Conservation (phyloP, 225 moss, liverwort and hornwort species). For the Ulota crispa region DNA sequence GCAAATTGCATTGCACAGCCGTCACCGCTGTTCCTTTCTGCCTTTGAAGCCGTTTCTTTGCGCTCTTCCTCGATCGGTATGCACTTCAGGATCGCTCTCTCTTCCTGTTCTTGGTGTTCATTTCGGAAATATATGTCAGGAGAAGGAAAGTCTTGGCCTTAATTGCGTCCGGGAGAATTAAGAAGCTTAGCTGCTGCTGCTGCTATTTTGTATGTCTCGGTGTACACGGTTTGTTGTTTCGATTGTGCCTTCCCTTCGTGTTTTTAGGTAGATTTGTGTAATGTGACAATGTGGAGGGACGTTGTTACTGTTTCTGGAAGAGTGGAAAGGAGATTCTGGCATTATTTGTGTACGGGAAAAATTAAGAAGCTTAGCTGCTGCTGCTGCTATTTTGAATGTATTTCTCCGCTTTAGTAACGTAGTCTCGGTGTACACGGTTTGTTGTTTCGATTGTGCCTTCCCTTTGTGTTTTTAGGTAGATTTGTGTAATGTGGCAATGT, state of each 20-base stretch:
- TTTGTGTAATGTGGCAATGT: not conserved
- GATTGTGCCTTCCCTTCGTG: no score
- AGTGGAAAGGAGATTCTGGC: no score
- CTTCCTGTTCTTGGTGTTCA: conserved; percentile 6
- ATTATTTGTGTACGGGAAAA: no score
- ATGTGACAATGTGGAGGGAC: not conserved
- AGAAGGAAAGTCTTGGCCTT: not conserved
- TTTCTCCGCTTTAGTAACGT: no score
- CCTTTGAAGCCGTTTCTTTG: not conserved
- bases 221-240: no score
- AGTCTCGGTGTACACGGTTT: no score
- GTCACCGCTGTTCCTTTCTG: not conserved
- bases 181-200: not conserved
- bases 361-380: no score
- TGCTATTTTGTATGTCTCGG: no score
- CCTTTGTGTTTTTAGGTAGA: not conserved
- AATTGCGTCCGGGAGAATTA: not conserved
- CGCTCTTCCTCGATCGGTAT: not conserved
- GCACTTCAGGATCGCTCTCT: not conserved
- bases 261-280: not conserved
- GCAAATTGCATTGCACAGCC: conserved; percentile 13
- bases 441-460: no score
- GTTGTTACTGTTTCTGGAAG: no score
- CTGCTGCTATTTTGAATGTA: no score
- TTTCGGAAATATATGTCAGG: not conserved